Evolutionary conservation across 257 asterid species (phyloP).

Genomic region (Ajuga chamaepitys): DNA sequence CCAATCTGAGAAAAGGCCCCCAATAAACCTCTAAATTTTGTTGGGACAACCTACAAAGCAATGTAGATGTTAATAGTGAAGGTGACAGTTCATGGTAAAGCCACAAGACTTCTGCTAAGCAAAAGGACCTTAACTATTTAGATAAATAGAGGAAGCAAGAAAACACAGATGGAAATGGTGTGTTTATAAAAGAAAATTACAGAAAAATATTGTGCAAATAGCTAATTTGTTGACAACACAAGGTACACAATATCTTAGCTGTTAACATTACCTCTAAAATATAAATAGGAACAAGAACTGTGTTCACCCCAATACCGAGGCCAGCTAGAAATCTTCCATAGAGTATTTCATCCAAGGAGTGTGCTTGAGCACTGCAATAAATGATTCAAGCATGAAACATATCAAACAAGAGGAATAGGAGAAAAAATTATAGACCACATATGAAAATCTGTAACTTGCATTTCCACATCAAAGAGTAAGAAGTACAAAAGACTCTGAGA

Average conservation of each 20-base stretch:
- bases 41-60: constrained; percentile 70
- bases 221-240: neutral
- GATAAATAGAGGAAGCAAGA: neutral
- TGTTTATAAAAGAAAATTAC: neutral
- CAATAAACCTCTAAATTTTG: constrained; percentile 67
- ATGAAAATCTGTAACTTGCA: constrained; percentile 2
- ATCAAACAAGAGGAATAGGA: constrained; percentile 4
- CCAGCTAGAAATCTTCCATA: constrained; percentile 84
- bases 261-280: constrained; percentile 66
- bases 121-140: neutral
- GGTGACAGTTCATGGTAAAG: constrained; percentile 8
- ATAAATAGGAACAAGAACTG: constrained; percentile 84
- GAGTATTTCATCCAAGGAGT: constrained; percentile 65
- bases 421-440: neutral
- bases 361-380: constrained; percentile 82
- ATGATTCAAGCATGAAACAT: constrained; percentile 12
- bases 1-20: constrained; percentile 84
- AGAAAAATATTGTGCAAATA: neutral
- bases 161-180: neutral
- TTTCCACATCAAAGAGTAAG: neutral
- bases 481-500: neutral
- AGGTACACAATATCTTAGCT: constrained; percentile 4
- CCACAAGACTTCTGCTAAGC: neutral
- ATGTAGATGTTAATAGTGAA: constrained; percentile 12
- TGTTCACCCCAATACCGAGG: constrained; percentile 85